phyloP scores from a whole-genome alignment of 495 filamentous ascomycete genomes.

The Neurospora tetrasperma region DNA sequence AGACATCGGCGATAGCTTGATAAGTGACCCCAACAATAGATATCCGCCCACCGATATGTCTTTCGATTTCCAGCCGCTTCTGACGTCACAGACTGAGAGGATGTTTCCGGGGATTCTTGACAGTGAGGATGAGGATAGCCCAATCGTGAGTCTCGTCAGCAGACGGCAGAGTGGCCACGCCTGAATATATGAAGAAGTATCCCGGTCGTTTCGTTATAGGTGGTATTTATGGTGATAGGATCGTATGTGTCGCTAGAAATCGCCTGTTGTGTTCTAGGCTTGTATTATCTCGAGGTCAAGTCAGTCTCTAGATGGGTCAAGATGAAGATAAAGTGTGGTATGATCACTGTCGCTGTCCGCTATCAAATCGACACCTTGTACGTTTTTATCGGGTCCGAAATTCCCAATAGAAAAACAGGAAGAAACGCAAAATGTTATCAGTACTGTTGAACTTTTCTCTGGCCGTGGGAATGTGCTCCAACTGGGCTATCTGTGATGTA shows the following conservation, averaged over 20 bases:
- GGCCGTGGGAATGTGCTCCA: background rate
- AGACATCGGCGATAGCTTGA: background rate
- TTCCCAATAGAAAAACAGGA: background rate
- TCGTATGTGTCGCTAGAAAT: background rate
- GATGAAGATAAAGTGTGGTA: background rate
- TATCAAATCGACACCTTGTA: background rate
- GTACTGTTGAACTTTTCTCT: background rate
- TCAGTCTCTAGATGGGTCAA: background rate
- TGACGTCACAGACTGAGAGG: background rate
- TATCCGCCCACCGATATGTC: background rate
- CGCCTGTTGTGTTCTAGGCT: background rate
- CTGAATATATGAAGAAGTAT: background rate
- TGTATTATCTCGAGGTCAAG: background rate
- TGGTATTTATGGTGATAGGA: background rate
- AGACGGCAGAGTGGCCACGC: background rate
- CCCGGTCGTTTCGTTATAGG: background rate
- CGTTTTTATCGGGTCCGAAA: no score
- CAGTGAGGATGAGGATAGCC: background rate
- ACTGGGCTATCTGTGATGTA: background rate
- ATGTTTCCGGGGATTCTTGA: background rate
- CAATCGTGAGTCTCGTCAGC: background rate
- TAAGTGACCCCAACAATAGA: background rate
- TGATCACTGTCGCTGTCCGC: background rate
- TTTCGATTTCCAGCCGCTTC: background rate
- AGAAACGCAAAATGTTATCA: background rate